Percentiles rank a stretch among this genome's conserved stretches.
Evolutionary conservation across 2,329 filamentous ascomycete genomes (phyloP).

Genomic region (Cyphellophora attinorum): DNA sequence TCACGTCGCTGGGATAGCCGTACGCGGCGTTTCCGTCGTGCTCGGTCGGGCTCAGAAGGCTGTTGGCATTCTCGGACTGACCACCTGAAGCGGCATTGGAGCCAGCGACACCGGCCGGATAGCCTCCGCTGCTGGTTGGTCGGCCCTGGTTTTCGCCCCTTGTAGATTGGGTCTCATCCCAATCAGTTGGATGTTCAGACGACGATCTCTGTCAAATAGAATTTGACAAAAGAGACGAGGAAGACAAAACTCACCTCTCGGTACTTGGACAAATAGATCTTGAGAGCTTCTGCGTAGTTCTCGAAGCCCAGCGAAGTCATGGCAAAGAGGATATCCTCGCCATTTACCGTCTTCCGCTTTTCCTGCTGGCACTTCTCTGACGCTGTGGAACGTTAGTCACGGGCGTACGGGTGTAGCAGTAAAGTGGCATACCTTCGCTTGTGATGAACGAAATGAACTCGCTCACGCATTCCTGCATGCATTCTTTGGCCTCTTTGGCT

Average conservation of each 20-base stretch:
- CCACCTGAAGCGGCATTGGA: slow-evolving; percentile 22
- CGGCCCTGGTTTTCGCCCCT: slow-evolving; percentile 56
- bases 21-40: slow-evolving; percentile 32
- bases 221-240: slow-evolving; percentile 15
- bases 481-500: slow-evolving; percentile 96
- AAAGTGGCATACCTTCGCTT: slow-evolving; percentile 71
- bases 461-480: slow-evolving; percentile 99
- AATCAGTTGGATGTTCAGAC: slow-evolving; percentile 43
- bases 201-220: slow-evolving; percentile 24
- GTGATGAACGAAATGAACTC: slow-evolving; percentile 99
- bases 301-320: slow-evolving; percentile 99
- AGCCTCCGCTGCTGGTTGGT: slow-evolving; percentile 36
- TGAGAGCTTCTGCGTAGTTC: slow-evolving; percentile 95
- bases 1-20: slow-evolving; percentile 37
- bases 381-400: slow-evolving; percentile 44
- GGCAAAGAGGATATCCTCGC: slow-evolving; percentile 95
- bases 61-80: slow-evolving; percentile 32
- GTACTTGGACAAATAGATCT: slow-evolving; percentile 96
- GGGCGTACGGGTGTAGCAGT: slow-evolving; percentile 5
- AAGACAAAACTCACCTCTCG: slow-evolving; percentile 67
- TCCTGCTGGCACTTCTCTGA: slow-evolving; percentile 99
- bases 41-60: slow-evolving; percentile 35
- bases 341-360: slow-evolving; percentile 98
- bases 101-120: slow-evolving; percentile 14
- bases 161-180: slow-evolving; percentile 67